Base-by-base conservation (phyloP, 2,329 filamentous ascomycete genomes). In the Colletotrichum sidae region DNA sequence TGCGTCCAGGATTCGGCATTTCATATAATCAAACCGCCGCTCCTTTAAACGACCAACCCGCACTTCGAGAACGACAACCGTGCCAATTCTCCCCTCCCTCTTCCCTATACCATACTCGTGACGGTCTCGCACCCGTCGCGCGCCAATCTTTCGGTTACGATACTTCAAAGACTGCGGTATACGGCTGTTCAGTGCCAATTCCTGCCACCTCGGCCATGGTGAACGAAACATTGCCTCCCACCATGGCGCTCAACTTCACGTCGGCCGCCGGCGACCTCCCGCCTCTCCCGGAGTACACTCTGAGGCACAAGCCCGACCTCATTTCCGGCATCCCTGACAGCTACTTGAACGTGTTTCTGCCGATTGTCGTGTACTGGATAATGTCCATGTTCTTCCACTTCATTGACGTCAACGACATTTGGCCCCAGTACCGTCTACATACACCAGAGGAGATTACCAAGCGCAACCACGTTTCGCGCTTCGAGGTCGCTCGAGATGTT, bases 391-490 rank as follows among this genome's bases (percentile, higher is more conserved):
- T 95, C 75, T 99, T 97, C 82, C 95, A 98, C 82, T 75, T 90
- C 71, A 89, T 98, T 73, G 96, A 99, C 79, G 83, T 89, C 64
- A 90, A 90, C 79, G 93, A 97, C 77, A 81, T 95, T 42, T 97
- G 95, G 77, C 90, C 94, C 15, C 88, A 96, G 73, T 97, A 98
- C 80, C 91, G 96, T 68, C 85, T 99, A 46, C 96, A 99, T 80
- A 98, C 96, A 0, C 96, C 96, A 12, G 94, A 93, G 56, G 95
- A 98, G 79, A 91, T 98, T 68, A 77, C 90, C 41, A 92, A 93
- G 78, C 88, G 94, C 72, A 97, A 97, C 79, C 93, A 93, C 74
- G 95, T 93, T 57, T 88, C 92, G 51, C 88, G 93, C 68, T 92
- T 87, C 80, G 91, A 97, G 73, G 94, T 97, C 4, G 88, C 95